phyloP scores from a whole-genome alignment of 2,329 filamentous ascomycete genomes.

The Pseudogymnoascus sp. region DNA sequence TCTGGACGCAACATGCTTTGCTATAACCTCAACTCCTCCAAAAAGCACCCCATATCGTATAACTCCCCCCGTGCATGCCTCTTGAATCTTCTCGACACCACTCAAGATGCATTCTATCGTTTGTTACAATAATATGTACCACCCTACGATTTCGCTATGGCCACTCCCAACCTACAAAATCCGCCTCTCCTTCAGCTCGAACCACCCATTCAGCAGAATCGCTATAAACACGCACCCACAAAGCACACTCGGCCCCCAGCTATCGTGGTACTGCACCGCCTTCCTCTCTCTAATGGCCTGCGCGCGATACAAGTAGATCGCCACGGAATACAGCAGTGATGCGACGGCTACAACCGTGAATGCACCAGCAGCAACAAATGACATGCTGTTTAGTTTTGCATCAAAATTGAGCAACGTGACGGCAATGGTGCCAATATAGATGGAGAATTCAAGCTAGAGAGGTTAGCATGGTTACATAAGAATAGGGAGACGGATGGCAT shows the following conservation, averaged over 20 bases:
- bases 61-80: neutral
- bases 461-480: conserved; percentile 17
- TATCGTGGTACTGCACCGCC: conserved; percentile 88
- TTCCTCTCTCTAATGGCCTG: conserved; percentile 73
- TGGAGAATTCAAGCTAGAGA: conserved; percentile 78
- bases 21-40: neutral
- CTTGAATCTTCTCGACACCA: neutral
- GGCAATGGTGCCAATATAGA: conserved; percentile 84
- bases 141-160: neutral
- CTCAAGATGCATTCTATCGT: neutral
- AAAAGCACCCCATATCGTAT: neutral
- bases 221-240: conserved; percentile 67
- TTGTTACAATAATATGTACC: conserved; percentile 15
- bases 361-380: conserved; percentile 62
- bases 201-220: conserved; percentile 70
- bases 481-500: conserved; percentile 5
- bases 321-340: conserved; percentile 74
- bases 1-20: neutral
- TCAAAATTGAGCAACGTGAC: conserved; percentile 79
- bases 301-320: conserved; percentile 82
- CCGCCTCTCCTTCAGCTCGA: conserved; percentile 57
- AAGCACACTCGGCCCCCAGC: conserved; percentile 71
- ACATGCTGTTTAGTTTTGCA: conserved; percentile 44
- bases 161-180: conserved; percentile 37
- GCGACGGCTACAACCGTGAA: conserved; percentile 77